These are phyloP conservation scores for Zymoseptoria passerinii DNA, from an alignment of 2,329 filamentous ascomycete genomes.

Conservation along the genomic window DNA sequence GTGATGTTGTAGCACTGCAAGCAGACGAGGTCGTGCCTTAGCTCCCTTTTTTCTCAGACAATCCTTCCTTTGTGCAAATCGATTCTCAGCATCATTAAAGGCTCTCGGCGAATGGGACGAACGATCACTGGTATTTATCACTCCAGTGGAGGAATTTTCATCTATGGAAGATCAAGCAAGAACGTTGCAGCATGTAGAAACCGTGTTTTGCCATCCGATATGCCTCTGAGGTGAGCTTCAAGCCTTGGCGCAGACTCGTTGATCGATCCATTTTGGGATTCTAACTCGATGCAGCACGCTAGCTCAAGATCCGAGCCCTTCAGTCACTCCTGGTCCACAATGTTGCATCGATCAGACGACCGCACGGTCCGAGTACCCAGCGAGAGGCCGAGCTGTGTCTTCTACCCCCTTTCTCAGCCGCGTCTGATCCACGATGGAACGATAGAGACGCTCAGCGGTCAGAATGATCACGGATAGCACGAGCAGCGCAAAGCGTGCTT, in stretches of 20 bases:
- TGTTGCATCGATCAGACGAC: background rate
- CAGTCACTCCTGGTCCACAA: background rate
- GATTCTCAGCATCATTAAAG: background rate
- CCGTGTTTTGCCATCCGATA: background rate
- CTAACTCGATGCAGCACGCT: too few relatives aligned
- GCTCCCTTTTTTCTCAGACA: background rate
- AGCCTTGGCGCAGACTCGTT: background rate
- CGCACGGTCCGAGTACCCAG: too few relatives aligned
- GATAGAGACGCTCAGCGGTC: background rate
- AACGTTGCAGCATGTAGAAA: background rate
- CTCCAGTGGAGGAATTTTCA: background rate
- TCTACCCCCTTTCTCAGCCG: too few relatives aligned
- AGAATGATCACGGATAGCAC: too few relatives aligned
- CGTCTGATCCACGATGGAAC: background rate
- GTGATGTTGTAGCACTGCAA: background rate
- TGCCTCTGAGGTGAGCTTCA: background rate
- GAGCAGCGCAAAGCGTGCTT: background rate
- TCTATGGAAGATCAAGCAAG: background rate
- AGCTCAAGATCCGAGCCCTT: background rate
- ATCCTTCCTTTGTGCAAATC: background rate
- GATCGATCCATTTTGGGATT: background rate
- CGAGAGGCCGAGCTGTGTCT: too few relatives aligned
- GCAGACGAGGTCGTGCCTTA: background rate
- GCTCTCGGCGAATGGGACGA: background rate
- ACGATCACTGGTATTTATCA: background rate